phyloP scores from a whole-genome alignment of 768 basidiomycete genomes.

The Steccherinum ochraceum region DNA sequence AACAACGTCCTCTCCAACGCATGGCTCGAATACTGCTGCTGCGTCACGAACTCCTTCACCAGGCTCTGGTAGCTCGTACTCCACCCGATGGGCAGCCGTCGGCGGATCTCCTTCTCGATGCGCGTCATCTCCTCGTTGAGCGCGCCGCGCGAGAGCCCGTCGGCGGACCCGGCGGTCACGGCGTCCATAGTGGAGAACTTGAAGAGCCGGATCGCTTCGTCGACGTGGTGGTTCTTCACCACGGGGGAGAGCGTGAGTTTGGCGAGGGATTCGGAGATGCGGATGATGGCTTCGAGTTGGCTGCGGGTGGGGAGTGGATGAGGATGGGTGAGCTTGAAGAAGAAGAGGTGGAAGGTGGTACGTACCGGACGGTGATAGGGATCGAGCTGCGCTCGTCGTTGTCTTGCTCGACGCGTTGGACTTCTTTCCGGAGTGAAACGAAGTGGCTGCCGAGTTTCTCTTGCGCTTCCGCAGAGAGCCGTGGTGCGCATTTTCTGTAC shows the following conservation, averaged over 20 bases:
- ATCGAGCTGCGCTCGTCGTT: conserved; percentile 98
- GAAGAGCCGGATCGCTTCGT: conserved; percentile 97
- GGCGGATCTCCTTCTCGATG: conserved; percentile 82
- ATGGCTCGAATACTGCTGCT: conserved; percentile 86
- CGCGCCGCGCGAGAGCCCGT: conserved; percentile 87
- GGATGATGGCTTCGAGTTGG: conserved; percentile 98
- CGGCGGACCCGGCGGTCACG: conserved; percentile 88
- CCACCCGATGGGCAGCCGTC: conserved; percentile 90
- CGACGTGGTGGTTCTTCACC: conserved; percentile 90
- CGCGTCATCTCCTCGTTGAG: conserved; percentile 88
- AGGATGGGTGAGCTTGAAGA: conserved; percentile 1
- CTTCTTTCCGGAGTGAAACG: conserved; percentile 86
- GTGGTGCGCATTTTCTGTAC: conserved; percentile 88
- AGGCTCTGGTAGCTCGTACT: conserved; percentile 94
- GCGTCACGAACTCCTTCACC: conserved; percentile 86
- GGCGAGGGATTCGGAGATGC: conserved; percentile 94
- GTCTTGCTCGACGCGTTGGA: conserved; percentile 92
- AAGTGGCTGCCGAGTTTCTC: conserved; percentile 97
- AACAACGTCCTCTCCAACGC: conserved; percentile 89
- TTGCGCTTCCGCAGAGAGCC: conserved; percentile 87
- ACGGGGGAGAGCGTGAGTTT: conserved; percentile 86
- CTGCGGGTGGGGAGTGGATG: conserved; percentile 23
- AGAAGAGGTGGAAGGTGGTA: conserved; percentile 9
- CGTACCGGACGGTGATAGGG: conserved; percentile 93
- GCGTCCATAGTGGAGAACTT: conserved; percentile 99